Base-by-base conservation (phyloP, 108 stramenopile species). In the Licmophora abbreviata region DNA sequence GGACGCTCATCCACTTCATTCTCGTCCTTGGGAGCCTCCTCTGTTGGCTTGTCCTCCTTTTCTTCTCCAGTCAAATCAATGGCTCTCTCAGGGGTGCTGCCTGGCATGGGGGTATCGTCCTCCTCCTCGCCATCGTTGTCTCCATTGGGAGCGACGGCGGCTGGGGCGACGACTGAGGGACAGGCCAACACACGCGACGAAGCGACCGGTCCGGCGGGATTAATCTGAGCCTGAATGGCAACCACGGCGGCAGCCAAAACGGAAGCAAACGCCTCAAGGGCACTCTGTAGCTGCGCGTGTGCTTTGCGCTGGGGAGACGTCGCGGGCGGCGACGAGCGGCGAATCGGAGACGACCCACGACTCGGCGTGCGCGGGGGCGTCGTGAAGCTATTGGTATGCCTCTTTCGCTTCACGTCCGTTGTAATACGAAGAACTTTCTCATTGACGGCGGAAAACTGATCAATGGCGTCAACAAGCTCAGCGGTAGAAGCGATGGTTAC, bases 391-490 rank as follows among this genome's bases (percentile, higher is more conserved):
- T 37, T 45, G 21, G 33, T 31, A 33, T 49, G 24, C 22, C 11
- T 34, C 26, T 62, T 70, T 4, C 51, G 73, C 21, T 68, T 65
- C 15, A 89, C 67, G 26, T 59, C 53, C 9, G 79, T 71, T 8
- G 71, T 74, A 31, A 71, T 61, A 28, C 70, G 52, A 27, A 77
- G 31, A n/a, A 68, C 49, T 6, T 74, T 63, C 15, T 46, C 28
- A 12, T 51, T 68, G 44, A 54, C 54, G 43, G 5, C 1, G 15
- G 56, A 34, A 30, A 73, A 75, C 54, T 81, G 79, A 36, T 68
- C 56, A 42, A 82, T 69, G 1, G 88, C 79, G 50, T 83, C 88
- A 12, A 64, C 36, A 15, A 90, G 55, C 53, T 90, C 88, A 32
- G 71, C 71, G 22, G 66, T 51, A 6, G 79, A 79, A 11, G 68